Conservation (phyloP, 1,139 yeast species). For the Nakaseomyces bracarensis region DNA sequence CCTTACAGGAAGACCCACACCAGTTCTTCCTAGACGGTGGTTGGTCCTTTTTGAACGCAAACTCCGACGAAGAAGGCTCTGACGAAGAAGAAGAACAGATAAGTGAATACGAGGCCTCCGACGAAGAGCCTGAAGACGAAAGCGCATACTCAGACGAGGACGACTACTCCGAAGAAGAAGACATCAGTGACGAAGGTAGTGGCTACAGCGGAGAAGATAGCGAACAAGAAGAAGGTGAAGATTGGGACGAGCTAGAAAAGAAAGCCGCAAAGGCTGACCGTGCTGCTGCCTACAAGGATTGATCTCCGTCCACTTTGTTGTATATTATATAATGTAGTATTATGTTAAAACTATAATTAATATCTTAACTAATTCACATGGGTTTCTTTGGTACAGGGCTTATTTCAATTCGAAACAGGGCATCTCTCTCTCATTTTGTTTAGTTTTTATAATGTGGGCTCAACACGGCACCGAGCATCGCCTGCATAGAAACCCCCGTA, state of each 20-base stretch:
- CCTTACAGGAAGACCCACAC: slow-evolving; percentile 85
- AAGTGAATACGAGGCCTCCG: slow-evolving; percentile 37
- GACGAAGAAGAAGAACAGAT: slow-evolving; percentile 45
- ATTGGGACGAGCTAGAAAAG: slow-evolving; percentile 66
- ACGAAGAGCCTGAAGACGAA: slow-evolving; percentile 67
- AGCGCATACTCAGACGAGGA: slow-evolving; percentile 52
- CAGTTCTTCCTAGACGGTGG: slow-evolving; percentile 93
- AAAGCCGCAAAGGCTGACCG: slow-evolving; percentile 47
- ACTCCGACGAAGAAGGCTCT: slow-evolving; percentile 55
- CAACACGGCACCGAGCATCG: background rate
- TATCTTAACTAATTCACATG: no score
- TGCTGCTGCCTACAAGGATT: slow-evolving; percentile 29
- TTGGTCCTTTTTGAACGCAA: slow-evolving; percentile 83
- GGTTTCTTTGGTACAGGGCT: no score
- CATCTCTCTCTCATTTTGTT: background rate
- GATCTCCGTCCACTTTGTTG: background rate
- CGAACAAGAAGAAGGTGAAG: slow-evolving; percentile 54
- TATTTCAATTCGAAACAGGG: no score
- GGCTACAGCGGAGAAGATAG: slow-evolving; percentile 48
- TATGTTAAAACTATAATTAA: no score
- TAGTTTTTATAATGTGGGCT: background rate
- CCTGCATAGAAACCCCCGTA: background rate
- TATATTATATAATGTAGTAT: background rate
- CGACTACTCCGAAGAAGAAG: slow-evolving; percentile 38
- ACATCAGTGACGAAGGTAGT: slow-evolving; percentile 38